These are phyloP conservation scores for Canna indica DNA, from an alignment of 176 grass and related monocot species.

Conservation along the genomic window DNA sequence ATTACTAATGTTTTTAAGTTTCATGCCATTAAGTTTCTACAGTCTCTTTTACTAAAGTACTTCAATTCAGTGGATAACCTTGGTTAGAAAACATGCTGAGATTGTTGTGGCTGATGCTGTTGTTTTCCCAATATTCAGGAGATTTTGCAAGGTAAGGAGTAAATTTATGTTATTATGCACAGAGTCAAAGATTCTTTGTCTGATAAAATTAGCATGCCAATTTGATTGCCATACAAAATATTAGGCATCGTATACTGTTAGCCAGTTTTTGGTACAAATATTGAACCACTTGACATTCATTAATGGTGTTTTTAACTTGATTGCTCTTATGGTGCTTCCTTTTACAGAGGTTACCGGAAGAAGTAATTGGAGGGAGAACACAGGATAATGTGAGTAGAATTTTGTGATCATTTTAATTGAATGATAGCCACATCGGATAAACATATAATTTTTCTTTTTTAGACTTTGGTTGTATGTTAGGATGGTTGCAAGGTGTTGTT, in stretches of 20 bases:
- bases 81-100: constrained; percentile 73
- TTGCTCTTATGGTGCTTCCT: not conserved
- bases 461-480: not conserved
- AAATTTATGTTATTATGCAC: too few species aligned
- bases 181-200: not conserved
- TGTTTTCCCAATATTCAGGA: constrained; percentile 72
- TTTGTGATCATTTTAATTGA: not conserved
- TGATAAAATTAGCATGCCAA: not conserved
- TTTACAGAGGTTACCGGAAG: not conserved
- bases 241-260: not conserved
- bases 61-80: constrained; percentile 79
- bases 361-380: not conserved
- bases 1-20: not conserved
- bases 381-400: not conserved
- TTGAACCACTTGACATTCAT: not conserved
- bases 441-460: not conserved
- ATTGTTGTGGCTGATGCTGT: constrained; percentile 52
- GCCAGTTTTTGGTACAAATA: not conserved
- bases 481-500: too few species aligned
- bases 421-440: not conserved
- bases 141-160: constrained; percentile 67
- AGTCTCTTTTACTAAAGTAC: constrained; percentile 14
- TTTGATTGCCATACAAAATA: not conserved
- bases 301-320: not conserved
- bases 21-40: not conserved